Evolutionary conservation across 2,329 filamentous ascomycete species (phyloP), one percentile per base, ranked within the genome.

Genomic region (Plenodomus tracheiphilus): DNA sequence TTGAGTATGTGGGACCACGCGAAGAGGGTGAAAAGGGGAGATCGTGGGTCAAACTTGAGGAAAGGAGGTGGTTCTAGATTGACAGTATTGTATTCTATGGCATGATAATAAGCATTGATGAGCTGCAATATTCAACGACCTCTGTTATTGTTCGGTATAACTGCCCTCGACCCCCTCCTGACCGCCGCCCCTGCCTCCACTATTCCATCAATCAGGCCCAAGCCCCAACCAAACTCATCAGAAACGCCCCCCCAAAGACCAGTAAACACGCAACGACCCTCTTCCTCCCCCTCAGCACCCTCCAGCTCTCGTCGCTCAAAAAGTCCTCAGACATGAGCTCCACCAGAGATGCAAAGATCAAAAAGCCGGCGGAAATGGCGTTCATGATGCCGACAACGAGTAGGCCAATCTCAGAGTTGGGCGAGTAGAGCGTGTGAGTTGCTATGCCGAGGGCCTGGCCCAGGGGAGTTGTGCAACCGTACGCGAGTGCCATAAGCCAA

Each of bases 351-450:
- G 91, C 90, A 67, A 93, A 95, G 3, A 95, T 77, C 21, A 96
- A 73, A 42, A 96, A 76, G 0, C 91, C 91, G 42, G 87, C 86
- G 9, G 87, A 91, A 43, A 95, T 87, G 34, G 89, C 89, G 64
- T 96, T 95, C 81, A 93, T 94, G 66, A 92, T 84, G 7, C 91
- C 91, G 5, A 95, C 90, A 75, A 93, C 87, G 20, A 95, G 75
- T 40, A 95, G 74, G 0, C 91, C 90, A 0, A 85, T 83, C 65
- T 89, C 82, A 61, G 87, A 90, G 61, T 83, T 81, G 1, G 91
- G 90, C 57, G 91, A 89, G 71, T 95, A 95, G 55, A 94, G 75
- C 30, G 84, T 85, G 70, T 94, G 89, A 17, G 93, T 81, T 3
- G 87, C 75, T 10, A 96, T 77, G 0, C 91, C 91, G 46, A 95